A percentile compares a stretch with the other conserved stretches of the same genome.
Conservation (phyloP, 192 early-diverging fungal genomes). For the Umbelopsis ramanniana region DNA sequence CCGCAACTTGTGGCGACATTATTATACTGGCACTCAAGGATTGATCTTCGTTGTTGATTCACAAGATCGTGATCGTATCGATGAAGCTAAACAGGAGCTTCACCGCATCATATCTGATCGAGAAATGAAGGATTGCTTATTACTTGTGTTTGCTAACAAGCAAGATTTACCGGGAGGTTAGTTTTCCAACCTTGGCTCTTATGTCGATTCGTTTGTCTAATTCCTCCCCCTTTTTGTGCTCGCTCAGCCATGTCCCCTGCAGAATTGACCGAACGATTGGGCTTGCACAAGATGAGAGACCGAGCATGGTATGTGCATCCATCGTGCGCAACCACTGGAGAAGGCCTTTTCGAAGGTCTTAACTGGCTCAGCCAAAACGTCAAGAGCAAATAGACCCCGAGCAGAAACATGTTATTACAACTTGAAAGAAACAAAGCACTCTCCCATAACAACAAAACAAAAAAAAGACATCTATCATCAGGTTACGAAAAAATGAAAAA, state of each 20-base stretch:
- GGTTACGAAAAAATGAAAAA: not conserved
- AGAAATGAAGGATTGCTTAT: slow-evolving; percentile 83
- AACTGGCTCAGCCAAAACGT: slow-evolving; percentile 85
- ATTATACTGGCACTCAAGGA: slow-evolving; percentile 84
- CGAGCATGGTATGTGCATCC: slow-evolving; percentile 93
- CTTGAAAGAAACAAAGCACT: not conserved
- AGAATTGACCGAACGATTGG: slow-evolving; percentile 92
- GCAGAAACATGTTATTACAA: not conserved
- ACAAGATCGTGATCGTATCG: slow-evolving; percentile 84
- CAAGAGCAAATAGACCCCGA: slow-evolving; percentile 26
- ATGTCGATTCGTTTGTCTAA: too few species aligned
- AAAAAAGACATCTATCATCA: not conserved
- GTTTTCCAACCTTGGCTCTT: not conserved
- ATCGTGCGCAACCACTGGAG: slow-evolving; percentile 81
- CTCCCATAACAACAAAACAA: not conserved
- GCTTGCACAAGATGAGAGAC: slow-evolving; percentile 84
- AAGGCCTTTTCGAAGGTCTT: slow-evolving; percentile 83
- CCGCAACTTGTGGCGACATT: slow-evolving; percentile 85
- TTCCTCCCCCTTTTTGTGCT: too few species aligned
- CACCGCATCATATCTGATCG: slow-evolving; percentile 81
- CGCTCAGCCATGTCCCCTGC: slow-evolving; percentile 76
- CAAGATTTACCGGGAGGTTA: slow-evolving; percentile 37
- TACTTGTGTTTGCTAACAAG: slow-evolving; percentile 74
- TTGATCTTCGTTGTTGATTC: slow-evolving; percentile 91
- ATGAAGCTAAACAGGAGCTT: slow-evolving; percentile 83